Base-by-base conservation (phyloP, 805 yeast species). In the Suhomyces prunicola region DNA sequence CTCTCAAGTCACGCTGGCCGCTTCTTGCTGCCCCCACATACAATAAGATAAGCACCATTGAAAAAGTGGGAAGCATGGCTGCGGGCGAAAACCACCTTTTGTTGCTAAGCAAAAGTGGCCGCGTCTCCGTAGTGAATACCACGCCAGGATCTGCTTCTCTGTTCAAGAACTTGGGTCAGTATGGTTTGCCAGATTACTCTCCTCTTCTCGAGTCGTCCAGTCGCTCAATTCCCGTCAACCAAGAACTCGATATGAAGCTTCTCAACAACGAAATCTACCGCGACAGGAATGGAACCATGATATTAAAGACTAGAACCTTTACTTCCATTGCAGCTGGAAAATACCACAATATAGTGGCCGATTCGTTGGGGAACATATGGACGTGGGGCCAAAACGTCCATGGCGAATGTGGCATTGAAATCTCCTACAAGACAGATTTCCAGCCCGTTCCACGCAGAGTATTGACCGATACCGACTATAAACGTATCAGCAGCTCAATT, bases 341-440 rank as follows among this genome's bases (percentile, higher is more conserved):
- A 47, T 76, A 75, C 65, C 96, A 90, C 69, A 82, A 91, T 3
- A 66, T 91, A 33, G 93, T 85, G 6, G 66, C 81, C n/a, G 93
- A 89, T 60, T 60, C 73, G 1, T 62, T 73, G n/a, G 94, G 93
- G 7, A 75, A 77, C 50, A 72, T 90, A n/a, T 88, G 87, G 82
- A 80, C 90, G 1, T 92, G 94, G 82, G 99, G 99, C 23, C 81
- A 82, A 53, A 93, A 93, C 66, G 76, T 82, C 3, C 83, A 72
- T 66, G 98, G 98, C n/a, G 93, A 94, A 63, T 75, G 93, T 51
- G 97, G 93, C 9, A 76, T 82, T 46, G 83, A 84, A 6, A 85
- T 87, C 47, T 74, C 80, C 22, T 83, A 83, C 64, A 83, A 82
- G 54, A 82, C 87, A 15, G 93, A 87, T 60, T 72, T 80, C 44